These are phyloP conservation scores for Botryotinia convoluta DNA, from an alignment of 2,329 filamentous ascomycete species.

Conservation along the genomic window DNA sequence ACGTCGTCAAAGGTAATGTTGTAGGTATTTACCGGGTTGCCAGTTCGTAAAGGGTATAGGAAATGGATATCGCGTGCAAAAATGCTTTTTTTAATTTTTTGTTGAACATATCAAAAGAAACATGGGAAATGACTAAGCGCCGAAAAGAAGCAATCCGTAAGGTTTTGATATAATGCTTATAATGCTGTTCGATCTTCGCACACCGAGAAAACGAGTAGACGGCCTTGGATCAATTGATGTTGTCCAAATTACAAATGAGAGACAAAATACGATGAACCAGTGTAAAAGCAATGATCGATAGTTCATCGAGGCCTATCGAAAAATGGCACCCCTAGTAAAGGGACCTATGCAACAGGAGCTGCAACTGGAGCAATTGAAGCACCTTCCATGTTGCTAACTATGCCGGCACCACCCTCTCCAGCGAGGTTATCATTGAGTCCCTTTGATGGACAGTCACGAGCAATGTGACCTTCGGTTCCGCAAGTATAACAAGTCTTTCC, in stretches of 20 bases:
- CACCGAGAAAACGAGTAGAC: conserved; percentile 36
- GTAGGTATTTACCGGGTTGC: conserved; percentile 38
- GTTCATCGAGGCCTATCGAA: conserved; percentile 38
- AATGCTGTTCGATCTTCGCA: conserved; percentile 28
- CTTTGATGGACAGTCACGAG: conserved; percentile 73
- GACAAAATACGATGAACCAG: conserved; percentile 34
- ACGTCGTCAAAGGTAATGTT: conserved; percentile 35
- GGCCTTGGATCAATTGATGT: conserved; percentile 28
- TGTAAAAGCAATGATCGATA: conserved; percentile 31
- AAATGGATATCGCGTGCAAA: conserved; percentile 37
- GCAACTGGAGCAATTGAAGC: conserved; percentile 45
- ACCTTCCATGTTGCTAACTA: conserved; percentile 38
- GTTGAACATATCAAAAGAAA: conserved; percentile 32
- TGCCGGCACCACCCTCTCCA: conserved; percentile 29
- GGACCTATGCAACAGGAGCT: conserved; percentile 15
- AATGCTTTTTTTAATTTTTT: conserved; percentile 30
- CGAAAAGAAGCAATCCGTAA: conserved; percentile 35
- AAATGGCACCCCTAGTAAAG: conserved; percentile 34
- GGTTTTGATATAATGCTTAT: conserved; percentile 25
- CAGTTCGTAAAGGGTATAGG: conserved; percentile 36
- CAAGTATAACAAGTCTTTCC: conserved; percentile 99
- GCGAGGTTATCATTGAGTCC: conserved; percentile 42
- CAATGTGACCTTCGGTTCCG: conserved; percentile 93
- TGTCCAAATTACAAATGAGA: conserved; percentile 37
- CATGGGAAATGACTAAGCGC: conserved; percentile 37